Evolutionary conservation across 345 rosid species (phyloP).

Genomic region (Hypericum perforatum): DNA sequence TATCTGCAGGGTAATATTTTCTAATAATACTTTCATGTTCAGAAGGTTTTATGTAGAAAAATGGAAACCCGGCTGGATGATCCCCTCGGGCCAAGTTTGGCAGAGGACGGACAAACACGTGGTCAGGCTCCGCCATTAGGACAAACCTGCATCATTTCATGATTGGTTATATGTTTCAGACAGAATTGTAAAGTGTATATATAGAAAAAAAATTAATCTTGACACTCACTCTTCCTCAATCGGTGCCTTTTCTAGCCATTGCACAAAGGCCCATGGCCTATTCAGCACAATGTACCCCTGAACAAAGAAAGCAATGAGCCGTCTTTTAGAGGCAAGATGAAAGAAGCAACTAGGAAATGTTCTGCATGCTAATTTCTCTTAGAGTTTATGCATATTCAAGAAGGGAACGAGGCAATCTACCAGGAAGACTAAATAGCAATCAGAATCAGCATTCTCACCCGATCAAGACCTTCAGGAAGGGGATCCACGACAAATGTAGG

Average conservation of each 20-base stretch:
- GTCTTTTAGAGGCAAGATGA: background rate
- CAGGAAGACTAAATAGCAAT: background rate
- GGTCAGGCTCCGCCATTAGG: constrained; percentile 97
- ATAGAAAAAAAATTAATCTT: constrained; percentile 4
- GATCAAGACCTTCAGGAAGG: constrained; percentile 83
- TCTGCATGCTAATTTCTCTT: no score
- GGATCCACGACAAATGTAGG: constrained; percentile 88
- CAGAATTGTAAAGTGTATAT: background rate
- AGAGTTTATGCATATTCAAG: background rate
- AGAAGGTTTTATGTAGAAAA: constrained; percentile 77
- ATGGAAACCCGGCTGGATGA: constrained; percentile 74
- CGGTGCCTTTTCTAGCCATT: constrained; percentile 85
- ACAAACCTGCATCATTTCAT: constrained; percentile 50
- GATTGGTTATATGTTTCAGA: constrained; percentile 18
- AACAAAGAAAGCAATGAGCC: constrained; percentile 4
- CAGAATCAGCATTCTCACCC: constrained; percentile 32
- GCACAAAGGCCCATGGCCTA: constrained; percentile 98
- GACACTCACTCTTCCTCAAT: constrained; percentile 82
- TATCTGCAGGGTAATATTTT: constrained; percentile 57
- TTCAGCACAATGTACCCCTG: constrained; percentile 96
- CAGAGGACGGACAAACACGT: constrained; percentile 66
- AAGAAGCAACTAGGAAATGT: constrained; percentile 1
- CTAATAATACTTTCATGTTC: constrained; percentile 38
- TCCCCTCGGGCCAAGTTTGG: constrained; percentile 68
- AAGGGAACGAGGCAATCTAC: background rate